These are phyloP conservation scores for Lactarius sanguifluus DNA, from an alignment of 768 basidiomycete genomes.

Conservation along the genomic window DNA sequence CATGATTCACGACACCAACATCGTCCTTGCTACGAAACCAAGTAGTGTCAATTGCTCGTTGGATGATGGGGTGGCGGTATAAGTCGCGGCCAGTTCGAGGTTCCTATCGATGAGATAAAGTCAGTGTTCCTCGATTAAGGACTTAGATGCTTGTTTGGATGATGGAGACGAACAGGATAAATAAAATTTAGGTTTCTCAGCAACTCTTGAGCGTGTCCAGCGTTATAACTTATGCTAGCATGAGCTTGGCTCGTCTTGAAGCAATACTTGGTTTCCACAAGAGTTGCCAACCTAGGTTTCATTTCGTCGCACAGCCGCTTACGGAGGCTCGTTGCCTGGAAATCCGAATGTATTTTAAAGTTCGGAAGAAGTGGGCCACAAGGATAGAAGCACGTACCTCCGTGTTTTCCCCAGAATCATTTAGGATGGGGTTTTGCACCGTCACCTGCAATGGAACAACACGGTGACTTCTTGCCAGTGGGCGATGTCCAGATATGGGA, in stretches of 20 bases:
- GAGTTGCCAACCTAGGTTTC: conserved; percentile 4
- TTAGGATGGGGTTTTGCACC: neutral
- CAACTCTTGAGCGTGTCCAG: neutral
- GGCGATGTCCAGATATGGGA: neutral
- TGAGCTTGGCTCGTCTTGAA: conserved; percentile 7
- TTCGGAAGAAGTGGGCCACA: neutral
- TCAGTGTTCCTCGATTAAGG: neutral
- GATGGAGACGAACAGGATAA: conserved; percentile 6
- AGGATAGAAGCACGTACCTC: neutral
- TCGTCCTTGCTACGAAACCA: conserved; percentile 17
- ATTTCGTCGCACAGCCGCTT: neutral
- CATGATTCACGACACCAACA: neutral
- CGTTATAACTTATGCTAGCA: conserved; percentile 5
- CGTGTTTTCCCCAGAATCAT: neutral
- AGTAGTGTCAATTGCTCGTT: conserved; percentile 1
- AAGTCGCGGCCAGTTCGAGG: neutral
- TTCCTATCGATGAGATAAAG: neutral
- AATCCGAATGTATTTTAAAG: neutral
- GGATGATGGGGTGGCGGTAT: conserved; percentile 17
- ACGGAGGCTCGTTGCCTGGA: neutral
- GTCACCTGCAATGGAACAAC: neutral
- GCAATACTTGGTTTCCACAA: conserved; percentile 9
- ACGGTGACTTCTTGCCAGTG: neutral
- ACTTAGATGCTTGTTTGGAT: neutral
- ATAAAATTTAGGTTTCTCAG: conserved; percentile 19